phyloP scores from a whole-genome alignment of 345 rosid species.

The Sisymbrium irio region DNA sequence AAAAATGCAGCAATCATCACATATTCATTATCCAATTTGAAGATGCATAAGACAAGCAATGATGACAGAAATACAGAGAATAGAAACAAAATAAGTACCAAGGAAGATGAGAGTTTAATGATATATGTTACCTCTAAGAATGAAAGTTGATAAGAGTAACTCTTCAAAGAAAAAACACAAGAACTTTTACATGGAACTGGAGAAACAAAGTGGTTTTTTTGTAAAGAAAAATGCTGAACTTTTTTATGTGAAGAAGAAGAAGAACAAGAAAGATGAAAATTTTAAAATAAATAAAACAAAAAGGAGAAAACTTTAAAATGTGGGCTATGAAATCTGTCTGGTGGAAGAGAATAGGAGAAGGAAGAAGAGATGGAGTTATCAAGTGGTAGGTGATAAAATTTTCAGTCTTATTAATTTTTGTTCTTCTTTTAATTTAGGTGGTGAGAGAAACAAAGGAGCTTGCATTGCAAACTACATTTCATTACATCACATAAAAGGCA shows the following conservation, averaged over 20 bases:
- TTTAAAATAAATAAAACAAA: background rate
- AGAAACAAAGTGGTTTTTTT: background rate
- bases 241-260: conserved; percentile 8
- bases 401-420: background rate
- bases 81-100: conserved; percentile 8
- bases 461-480: conserved; percentile 24
- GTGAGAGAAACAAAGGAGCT: conserved; percentile 15
- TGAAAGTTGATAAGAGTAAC: background rate
- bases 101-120: background rate
- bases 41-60: conserved; percentile 10
- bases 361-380: conserved; percentile 73
- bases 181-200: background rate
- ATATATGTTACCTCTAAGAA: conserved; percentile 34
- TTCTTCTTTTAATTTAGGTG: conserved; percentile 2
- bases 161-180: conserved; percentile 23
- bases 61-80: background rate
- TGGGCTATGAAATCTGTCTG: conserved; percentile 28
- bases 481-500: background rate
- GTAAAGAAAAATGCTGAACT: background rate
- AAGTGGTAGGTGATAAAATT: conserved; percentile 62
- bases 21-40: background rate
- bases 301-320: conserved; percentile 11
- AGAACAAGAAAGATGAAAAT: background rate
- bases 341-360: conserved; percentile 25
- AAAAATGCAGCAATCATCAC: conserved; percentile 22